phyloP scores from a whole-genome alignment of 495 filamentous ascomycete species.

The Trichoderma parareesei region DNA sequence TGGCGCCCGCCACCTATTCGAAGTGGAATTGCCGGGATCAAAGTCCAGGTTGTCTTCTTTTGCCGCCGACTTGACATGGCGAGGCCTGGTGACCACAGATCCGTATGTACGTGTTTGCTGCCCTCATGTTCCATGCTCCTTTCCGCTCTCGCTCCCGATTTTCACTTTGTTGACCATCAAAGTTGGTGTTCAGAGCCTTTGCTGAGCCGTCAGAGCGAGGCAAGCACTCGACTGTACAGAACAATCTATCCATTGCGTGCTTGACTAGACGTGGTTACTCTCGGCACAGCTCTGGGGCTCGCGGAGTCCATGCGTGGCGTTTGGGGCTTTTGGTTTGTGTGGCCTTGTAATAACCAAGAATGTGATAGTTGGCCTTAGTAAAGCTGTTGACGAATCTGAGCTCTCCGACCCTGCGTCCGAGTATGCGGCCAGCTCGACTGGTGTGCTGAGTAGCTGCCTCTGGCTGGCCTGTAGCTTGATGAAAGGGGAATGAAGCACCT shows the following conservation, averaged over 20 bases:
- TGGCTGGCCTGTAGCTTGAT: background rate
- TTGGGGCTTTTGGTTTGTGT: background rate
- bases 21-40: background rate
- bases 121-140: background rate
- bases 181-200: background rate
- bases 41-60: background rate
- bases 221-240: background rate
- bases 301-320: background rate
- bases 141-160: background rate
- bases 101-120: background rate
- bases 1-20: background rate
- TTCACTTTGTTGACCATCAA: background rate
- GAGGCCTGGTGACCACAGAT: background rate
- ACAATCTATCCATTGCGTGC: background rate
- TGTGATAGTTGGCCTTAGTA: background rate
- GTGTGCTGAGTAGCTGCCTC: background rate
- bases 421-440: background rate
- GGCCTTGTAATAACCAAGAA: no score
- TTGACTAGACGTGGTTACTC: background rate
- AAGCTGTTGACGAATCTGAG: slow-evolving; percentile 3
- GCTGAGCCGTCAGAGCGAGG: background rate
- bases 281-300: background rate
- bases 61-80: background rate
- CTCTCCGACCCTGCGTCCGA: background rate
- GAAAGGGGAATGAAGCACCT: background rate